Percentiles rank a stretch among this genome's conserved stretches.
Evolutionary conservation across 75 land plant species (phyloP).

Genomic region (Azolla pinnata): DNA sequence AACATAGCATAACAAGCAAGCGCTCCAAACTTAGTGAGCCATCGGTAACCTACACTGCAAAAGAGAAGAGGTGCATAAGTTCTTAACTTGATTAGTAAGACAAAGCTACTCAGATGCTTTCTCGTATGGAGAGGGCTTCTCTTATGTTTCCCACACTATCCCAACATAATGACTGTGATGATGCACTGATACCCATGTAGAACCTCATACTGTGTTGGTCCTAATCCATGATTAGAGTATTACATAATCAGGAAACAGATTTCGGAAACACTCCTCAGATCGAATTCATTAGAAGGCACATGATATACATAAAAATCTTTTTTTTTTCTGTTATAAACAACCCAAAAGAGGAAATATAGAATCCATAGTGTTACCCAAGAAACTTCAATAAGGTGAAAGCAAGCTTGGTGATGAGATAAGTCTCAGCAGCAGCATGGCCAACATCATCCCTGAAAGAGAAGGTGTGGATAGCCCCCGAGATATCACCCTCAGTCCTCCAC

Average conservation of each 20-base stretch:
- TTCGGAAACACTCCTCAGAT: too few species aligned
- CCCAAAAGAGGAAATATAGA: not conserved
- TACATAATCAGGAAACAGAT: too few species aligned
- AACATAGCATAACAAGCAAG: conserved; percentile 66
- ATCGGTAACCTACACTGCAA: conserved; percentile 84
- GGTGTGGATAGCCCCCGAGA: not conserved
- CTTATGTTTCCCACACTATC: too few species aligned
- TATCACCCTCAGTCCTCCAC: conserved; percentile 5
- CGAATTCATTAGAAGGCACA: too few species aligned
- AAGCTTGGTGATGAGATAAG: conserved; percentile 61
- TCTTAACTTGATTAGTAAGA: too few species aligned
- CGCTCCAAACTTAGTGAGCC: conserved; percentile 63
- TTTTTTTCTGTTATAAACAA: not conserved
- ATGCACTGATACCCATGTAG: too few species aligned
- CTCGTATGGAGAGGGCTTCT: too few species aligned
- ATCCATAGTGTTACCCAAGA: conserved; percentile 56
- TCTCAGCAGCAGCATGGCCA: conserved; percentile 67
- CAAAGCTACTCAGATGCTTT: too few species aligned
- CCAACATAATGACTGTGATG: too few species aligned
- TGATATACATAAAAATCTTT: not conserved
- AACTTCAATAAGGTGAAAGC: conserved; percentile 49
- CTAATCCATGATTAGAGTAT: too few species aligned
- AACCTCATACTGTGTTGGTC: too few species aligned
- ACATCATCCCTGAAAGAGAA: conserved; percentile 45
- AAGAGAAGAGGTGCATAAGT: conserved; percentile 9